Conservation (phyloP, 2,329 filamentous ascomycete genomes). For the Coniella vitis region DNA sequence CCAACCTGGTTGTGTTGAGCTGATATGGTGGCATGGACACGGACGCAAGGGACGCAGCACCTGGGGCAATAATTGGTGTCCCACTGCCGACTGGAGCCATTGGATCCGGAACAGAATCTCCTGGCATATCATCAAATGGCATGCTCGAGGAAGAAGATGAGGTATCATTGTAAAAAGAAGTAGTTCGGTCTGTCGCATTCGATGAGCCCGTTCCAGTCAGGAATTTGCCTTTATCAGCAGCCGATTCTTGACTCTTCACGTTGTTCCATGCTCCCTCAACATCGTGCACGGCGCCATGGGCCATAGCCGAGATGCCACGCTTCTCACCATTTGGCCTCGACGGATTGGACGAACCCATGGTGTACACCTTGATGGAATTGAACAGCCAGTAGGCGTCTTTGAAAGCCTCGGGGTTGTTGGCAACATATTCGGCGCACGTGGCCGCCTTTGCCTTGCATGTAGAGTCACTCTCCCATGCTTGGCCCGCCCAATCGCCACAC, state of each 20-base stretch:
- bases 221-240: no score
- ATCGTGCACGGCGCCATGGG: neutral
- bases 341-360: neutral
- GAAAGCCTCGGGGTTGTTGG: slow-evolving; percentile 18
- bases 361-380: slow-evolving; percentile 16
- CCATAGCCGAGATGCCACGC: neutral
- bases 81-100: no score
- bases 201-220: no score
- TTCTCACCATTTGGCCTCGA: neutral
- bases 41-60: no score
- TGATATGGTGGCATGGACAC: no score
- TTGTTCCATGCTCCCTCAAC: neutral
- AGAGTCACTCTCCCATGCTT: slow-evolving; percentile 51
- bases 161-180: no score
- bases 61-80: no score
- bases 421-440: slow-evolving; percentile 67
- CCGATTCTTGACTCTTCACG: neutral
- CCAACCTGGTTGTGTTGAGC: no score
- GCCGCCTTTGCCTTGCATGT: slow-evolving; percentile 53
- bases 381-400: slow-evolving; percentile 16
- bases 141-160: no score
- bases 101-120: no score
- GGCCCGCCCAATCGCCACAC: slow-evolving; percentile 81
- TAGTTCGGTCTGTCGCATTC: no score
- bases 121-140: no score